Conservation (phyloP, 2,329 filamentous ascomycete genomes). For the Zopfia rhizophila region DNA sequence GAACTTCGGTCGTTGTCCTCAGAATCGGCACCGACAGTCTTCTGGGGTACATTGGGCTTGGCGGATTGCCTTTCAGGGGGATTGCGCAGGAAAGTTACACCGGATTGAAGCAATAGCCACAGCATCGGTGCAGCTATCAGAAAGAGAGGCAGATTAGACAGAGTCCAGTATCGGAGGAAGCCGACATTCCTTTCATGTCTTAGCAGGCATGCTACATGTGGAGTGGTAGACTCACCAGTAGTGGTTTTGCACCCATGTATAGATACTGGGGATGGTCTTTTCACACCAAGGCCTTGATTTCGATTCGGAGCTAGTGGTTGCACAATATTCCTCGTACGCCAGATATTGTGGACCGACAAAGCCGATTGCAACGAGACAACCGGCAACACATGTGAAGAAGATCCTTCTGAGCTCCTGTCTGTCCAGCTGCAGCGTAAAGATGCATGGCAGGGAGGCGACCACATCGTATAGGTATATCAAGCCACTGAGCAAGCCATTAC, state of each 20-base stretch:
- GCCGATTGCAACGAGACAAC: constrained; percentile 73
- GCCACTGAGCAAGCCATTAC: constrained; percentile 84
- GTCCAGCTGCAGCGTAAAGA: constrained; percentile 43
- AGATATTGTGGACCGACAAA: constrained; percentile 74
- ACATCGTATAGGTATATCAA: constrained; percentile 69
- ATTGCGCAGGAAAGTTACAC: constrained; percentile 32
- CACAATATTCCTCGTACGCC: constrained; percentile 73
- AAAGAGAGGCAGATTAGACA: constrained; percentile 85
- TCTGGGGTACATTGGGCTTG: no score
- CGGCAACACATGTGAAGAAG: constrained; percentile 68
- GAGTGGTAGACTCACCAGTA: constrained; percentile 80
- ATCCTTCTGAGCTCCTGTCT: constrained; percentile 61
- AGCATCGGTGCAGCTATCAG: constrained; percentile 81
- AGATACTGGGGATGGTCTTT: constrained; percentile 78
- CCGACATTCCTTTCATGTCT: constrained; percentile 76
- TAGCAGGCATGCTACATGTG: no score
- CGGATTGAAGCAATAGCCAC: constrained; percentile 69
- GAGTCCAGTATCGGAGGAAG: constrained; percentile 85
- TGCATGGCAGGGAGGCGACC: constrained; percentile 46
- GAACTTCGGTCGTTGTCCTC: background rate
- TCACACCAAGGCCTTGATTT: constrained; percentile 74
- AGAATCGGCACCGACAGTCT: constrained; percentile 33
- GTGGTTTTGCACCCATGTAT: constrained; percentile 81
- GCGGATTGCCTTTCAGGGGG: no score
- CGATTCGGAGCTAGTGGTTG: constrained; percentile 14